phyloP scores from a whole-genome alignment of 2,329 filamentous ascomycete species.

The Calonectria hawksworthii region DNA sequence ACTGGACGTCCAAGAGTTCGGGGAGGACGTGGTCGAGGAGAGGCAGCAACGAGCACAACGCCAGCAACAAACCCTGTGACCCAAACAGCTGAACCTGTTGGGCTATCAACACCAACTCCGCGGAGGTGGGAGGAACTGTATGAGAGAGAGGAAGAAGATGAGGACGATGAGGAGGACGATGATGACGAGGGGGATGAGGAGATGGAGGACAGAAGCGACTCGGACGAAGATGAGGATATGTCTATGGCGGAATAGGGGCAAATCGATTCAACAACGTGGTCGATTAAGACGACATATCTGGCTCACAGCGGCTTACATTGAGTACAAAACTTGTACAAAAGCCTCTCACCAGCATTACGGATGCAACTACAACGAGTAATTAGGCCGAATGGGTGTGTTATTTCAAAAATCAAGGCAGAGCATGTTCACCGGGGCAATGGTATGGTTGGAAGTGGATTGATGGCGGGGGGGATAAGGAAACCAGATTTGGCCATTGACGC shows the following conservation, averaged over 20 bases:
- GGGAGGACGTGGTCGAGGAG: slow-evolving; percentile 34
- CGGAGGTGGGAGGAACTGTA: slow-evolving; percentile 51
- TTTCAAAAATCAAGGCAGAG: background rate
- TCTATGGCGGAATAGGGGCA: slow-evolving; percentile 38
- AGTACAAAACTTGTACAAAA: background rate
- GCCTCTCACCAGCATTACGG: background rate
- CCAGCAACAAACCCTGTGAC: slow-evolving; percentile 13
- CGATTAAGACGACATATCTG: background rate
- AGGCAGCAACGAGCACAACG: slow-evolving; percentile 6
- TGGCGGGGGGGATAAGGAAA: background rate
- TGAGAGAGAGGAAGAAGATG: slow-evolving; percentile 36
- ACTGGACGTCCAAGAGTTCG: slow-evolving; percentile 40
- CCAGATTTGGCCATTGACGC: slow-evolving; percentile 19
- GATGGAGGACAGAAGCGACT: slow-evolving; percentile 40
- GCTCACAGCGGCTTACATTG: background rate
- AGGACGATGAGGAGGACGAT: slow-evolving; percentile 44
- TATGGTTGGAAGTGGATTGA: background rate
- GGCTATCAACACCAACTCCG: slow-evolving; percentile 53
- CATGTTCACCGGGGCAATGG: background rate
- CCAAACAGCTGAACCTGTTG: slow-evolving; percentile 24
- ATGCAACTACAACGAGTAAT: background rate
- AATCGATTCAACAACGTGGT: background rate
- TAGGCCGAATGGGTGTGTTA: background rate
- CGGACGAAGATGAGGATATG: slow-evolving; percentile 47
- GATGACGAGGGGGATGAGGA: slow-evolving; percentile 47